Percentiles rank a stretch among this genome's conserved stretches.
Conservation (phyloP, 2,329 filamentous ascomycete genomes). For the Nectriaceae sp. region DNA sequence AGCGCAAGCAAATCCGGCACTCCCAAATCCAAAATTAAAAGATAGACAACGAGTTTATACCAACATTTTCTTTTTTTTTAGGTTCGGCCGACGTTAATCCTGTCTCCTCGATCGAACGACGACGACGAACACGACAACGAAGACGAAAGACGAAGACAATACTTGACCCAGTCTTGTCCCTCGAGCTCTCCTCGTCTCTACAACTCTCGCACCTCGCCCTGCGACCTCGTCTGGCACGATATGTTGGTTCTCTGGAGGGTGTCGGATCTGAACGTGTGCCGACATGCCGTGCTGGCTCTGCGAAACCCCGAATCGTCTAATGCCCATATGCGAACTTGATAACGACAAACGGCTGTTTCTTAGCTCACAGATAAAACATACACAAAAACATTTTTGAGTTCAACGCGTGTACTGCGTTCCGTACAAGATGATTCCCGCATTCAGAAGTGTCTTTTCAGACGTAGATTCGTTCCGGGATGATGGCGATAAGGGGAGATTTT, state of each 20-base stretch:
- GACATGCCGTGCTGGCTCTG: constrained; percentile 30
- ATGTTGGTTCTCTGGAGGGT: constrained; percentile 32
- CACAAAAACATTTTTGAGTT: constrained; percentile 33
- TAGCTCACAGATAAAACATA: constrained; percentile 44
- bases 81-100: constrained; percentile 92
- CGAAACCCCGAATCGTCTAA: constrained; percentile 37
- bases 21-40: constrained; percentile 24
- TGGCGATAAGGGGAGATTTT: constrained; percentile 18
- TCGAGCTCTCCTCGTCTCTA: constrained; percentile 26
- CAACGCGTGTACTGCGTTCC: constrained; percentile 23
- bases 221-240: constrained; percentile 28
- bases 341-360: constrained; percentile 45
- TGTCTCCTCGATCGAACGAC: constrained; percentile 25
- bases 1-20: constrained; percentile 40
- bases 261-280: constrained; percentile 28
- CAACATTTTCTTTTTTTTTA: constrained; percentile 74
- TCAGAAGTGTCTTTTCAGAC: constrained; percentile 11
- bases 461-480: constrained; percentile 25
- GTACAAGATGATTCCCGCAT: constrained; percentile 8
- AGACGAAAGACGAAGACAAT: constrained; percentile 23
- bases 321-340: constrained; percentile 41
- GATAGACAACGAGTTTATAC: constrained; percentile 46
- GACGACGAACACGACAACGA: constrained; percentile 25
- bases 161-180: constrained; percentile 24
- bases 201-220: constrained; percentile 32